Conservation (phyloP, 129 eudicot genomes). For the Artemisia annua region DNA sequence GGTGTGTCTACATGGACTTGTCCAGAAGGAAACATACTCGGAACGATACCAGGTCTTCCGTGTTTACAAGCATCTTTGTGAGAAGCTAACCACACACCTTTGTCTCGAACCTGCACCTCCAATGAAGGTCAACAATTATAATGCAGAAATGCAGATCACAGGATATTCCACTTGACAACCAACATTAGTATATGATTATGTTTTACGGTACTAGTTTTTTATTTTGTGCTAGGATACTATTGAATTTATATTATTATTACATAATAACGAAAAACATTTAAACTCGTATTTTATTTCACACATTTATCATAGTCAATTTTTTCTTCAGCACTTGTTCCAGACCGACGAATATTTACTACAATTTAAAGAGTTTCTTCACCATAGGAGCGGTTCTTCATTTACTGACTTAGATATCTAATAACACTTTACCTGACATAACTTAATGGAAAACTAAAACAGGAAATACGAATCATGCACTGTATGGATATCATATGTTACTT, state of each 20-base stretch:
- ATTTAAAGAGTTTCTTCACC: background rate
- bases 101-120: conserved; percentile 75
- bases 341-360: background rate
- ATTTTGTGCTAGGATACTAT: too few species aligned
- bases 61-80: conserved; percentile 67
- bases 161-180: background rate
- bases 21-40: conserved; percentile 96
- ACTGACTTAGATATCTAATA: too few species aligned
- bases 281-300: too few species aligned
- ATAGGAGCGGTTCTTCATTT: background rate
- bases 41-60: conserved; percentile 64
- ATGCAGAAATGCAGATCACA: conserved; percentile 20
- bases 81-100: conserved; percentile 73
- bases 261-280: too few species aligned
- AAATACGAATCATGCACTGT: background rate
- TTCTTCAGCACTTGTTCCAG: background rate
- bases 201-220: too few species aligned
- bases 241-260: too few species aligned
- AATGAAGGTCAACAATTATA: background rate
- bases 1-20: conserved; percentile 42
- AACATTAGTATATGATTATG: too few species aligned
- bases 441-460: too few species aligned
- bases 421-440: too few species aligned
- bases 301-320: too few species aligned
- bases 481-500: background rate